A percentile compares a stretch with the other conserved stretches of the same genome.
phyloP scores from a whole-genome alignment of 345 rosid genomes.

The Eucalyptus tenuipes region DNA sequence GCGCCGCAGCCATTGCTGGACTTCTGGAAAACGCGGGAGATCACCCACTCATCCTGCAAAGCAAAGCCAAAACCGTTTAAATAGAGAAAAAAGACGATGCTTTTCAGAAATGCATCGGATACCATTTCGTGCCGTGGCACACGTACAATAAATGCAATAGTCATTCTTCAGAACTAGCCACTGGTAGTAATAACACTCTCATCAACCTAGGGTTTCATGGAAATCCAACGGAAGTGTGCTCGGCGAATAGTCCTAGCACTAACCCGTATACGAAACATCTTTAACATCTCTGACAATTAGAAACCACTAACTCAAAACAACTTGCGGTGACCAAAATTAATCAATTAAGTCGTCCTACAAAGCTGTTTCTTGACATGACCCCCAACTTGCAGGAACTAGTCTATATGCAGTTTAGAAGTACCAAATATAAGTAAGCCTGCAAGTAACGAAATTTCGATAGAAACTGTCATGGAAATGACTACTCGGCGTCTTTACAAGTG shows the following conservation, averaged over 20 bases:
- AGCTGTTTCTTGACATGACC: background rate
- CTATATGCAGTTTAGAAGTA: background rate
- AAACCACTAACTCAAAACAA: background rate
- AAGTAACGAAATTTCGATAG: background rate
- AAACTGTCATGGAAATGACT: background rate
- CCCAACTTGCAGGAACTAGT: background rate
- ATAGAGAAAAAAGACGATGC: background rate
- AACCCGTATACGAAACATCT: background rate
- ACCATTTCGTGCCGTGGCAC: background rate
- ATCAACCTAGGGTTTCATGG: background rate
- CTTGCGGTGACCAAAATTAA: background rate
- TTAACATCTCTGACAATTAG: background rate
- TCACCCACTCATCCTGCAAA: constrained; percentile 90
- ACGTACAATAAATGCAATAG: background rate
- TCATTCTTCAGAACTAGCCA: background rate
- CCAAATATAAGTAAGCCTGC: background rate
- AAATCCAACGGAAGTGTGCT: background rate
- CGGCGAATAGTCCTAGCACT: background rate
- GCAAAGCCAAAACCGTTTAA: background rate
- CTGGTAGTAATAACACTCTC: background rate
- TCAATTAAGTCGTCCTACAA: background rate
- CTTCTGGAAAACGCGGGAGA: constrained; percentile 79
- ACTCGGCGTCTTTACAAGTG: background rate
- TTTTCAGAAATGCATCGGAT: background rate
- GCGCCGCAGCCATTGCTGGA: constrained; percentile 13